A percentile compares a stretch with the other conserved stretches of the same genome.
phyloP scores from a whole-genome alignment of 495 filamentous ascomycete genomes.

The Xylaria nigripes region DNA sequence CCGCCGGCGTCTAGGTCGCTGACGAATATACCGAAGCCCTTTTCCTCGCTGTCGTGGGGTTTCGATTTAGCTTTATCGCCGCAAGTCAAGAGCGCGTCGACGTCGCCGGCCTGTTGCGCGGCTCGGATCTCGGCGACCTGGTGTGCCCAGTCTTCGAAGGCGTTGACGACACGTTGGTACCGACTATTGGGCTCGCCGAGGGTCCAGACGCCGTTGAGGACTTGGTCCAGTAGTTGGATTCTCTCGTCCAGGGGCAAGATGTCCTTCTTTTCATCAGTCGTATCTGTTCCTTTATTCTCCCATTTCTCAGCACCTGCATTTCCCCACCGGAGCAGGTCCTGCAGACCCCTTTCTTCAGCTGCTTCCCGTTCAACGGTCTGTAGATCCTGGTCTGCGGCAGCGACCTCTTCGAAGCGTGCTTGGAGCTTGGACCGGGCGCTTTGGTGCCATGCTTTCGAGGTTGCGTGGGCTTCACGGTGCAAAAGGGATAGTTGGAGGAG shows the following conservation, averaged over 20 bases:
- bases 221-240: conserved; percentile 43
- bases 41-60: conserved; percentile 15
- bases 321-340: conserved; percentile 33
- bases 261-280: conserved; percentile 12
- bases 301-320: too few species aligned
- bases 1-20: conserved; percentile 29
- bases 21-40: conserved; percentile 27
- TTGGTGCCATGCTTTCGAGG: conserved; percentile 35
- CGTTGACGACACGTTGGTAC: conserved; percentile 37
- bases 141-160: conserved; percentile 46
- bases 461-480: conserved; percentile 40
- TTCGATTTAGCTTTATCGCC: too few species aligned
- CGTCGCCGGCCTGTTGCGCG: conserved; percentile 22
- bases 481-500: conserved; percentile 65
- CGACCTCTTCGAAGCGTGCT: conserved; percentile 32
- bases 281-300: conserved; percentile 14
- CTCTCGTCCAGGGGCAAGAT: conserved; percentile 36
- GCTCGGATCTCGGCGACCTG: conserved; percentile 33
- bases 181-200: conserved; percentile 42
- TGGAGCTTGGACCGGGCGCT: conserved; percentile 39
- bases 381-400: conserved; percentile 25
- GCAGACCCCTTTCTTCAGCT: conserved; percentile 30
- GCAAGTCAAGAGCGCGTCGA: conserved; percentile 17
- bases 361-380: conserved; percentile 22
- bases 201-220: conserved; percentile 43